Evolutionary conservation across 169 alveolate genomes (phyloP), one percentile per base, ranked within the genome.

Genomic region (Cystoisospora suis): DNA sequence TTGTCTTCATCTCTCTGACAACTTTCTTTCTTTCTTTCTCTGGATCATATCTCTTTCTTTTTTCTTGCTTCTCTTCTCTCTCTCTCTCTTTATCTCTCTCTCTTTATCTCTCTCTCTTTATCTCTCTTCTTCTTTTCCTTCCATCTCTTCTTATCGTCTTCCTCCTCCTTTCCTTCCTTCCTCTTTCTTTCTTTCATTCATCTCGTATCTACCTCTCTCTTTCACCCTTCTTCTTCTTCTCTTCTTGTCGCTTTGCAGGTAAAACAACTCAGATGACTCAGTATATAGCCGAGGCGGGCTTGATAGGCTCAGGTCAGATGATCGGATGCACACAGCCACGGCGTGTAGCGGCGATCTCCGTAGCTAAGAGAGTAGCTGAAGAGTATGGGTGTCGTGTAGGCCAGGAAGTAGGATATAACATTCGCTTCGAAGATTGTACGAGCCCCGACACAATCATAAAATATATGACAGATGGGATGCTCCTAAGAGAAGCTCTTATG

Each of bases 301-400:
- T 79, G 65, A 85, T 92, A 27, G 53, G 90, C n/a, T 85, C 93
- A 5, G 95, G 95, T 38, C 94, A 56, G 44, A 53, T 98, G 36
- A 98, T 99, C n/a, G 99, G 99, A 12, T 99, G 99, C 95, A 99
- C 99, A 17, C 99, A 99, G 94, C 99, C 99, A 40, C 97, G 99
- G 80, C 97, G 99, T 91, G 99, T 99, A 38, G 99, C 99, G 0
- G 99, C 99, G 0, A 99, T 99, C 87, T 96, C 99, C 58, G 99
- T 99, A 0, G 99, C 99, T 36, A 98, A 98, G 95, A 98, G 99
- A 93, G 99, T 99, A 45, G 96, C 99, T 38, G 99, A 98, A 90
- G 99, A 99, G 95, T 96, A 97, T 90, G 99, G 99, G 2, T 98
- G 99, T 87, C 96, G 97, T 38, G 90, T 99, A n/a, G 99, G 99